Base-by-base conservation (phyloP, 2,329 filamentous ascomycete species). In the Fusarium mangiferae region DNA sequence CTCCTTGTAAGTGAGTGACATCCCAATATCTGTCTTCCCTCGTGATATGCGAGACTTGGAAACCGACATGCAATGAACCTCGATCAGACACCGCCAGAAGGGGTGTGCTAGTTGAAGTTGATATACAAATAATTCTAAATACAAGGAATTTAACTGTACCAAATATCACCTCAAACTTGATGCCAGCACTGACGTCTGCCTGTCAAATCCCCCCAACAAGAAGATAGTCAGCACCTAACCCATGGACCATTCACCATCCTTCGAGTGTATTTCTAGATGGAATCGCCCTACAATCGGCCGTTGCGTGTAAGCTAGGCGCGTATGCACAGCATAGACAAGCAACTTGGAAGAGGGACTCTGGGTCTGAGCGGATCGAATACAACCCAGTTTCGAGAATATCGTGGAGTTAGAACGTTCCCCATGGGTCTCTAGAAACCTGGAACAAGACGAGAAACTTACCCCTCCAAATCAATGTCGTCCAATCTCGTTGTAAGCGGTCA, bases 401-500 rank as follows among this genome's bases (percentile, higher is more conserved):
- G 66, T 66, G 62, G 72, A 57, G 59, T 55, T 45, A 35, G 35
- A 46, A 52, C 30, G 58, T 30, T 49, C 30, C 38, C 46, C 30
- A 49, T 38, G 35, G 55, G 24, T 56, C 33, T 52, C 28, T 20
- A 41, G 68, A 55, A 74, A 72, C 61, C 55, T 72, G 71, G 71
- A 74, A 67, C 26, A 62, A 51, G 63, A 48, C 49, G 45, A 56
- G 45, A 68, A 51, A 30, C 33, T 52, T 66, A 44, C 71, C 63
- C 72, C 72, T 69, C 63, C 51, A 66, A 69, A 54, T 28, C 68
- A 62, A 68, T 58, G 68, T 66, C 68, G 75, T 78, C 75, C 70
- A 70, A 68, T 75, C 64, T 70, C 45, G 52, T 63, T 48, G 59
- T 65, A 58, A 72, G 77, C 77, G 77, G 77, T 79, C 77, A 79